Base-by-base conservation (phyloP, 345 rosid genomes). In the Barbarea vulgaris region DNA sequence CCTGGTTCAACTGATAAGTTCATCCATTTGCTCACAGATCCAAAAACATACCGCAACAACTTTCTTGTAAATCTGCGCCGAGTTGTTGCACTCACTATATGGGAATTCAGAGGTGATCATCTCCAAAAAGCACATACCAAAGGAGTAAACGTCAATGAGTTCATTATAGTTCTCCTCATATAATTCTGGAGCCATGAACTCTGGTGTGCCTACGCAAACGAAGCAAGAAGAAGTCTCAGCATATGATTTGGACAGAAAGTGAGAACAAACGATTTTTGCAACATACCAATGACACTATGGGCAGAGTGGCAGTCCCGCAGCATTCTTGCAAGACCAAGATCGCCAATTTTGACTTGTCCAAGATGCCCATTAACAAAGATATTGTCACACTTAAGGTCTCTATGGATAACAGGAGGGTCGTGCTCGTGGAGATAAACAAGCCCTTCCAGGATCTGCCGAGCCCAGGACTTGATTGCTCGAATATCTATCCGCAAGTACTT, bases 141-240 rank as follows among this genome's bases (percentile, higher is more conserved):
- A 91, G 18, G 97, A 88, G 79, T 91, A 91, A 53, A 91, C 89
- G 79, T 91, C 94, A 34, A 88, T 91, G 22, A 91, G 90, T 67
- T 91, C 90, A 76, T 85, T 88, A 81, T 91, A 91, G 67, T 88
- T 85, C 82, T 91, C 94, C 34, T 91, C 93, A 58, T 91, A 91
- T 54, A 91, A 69, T 69, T 91, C 96, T 15, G 96, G 96, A 37
- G 96, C 96, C 96, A 91, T 91, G 81, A 88, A 91, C 76, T 91
- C 96, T 0, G 96, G 96, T 42, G 96, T 91, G 70, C 97, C 97
- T 88, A 73, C 15, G 64, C 17, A 74, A 52, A 67, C 53, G 54
- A 60, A 53, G 39, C 47, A 67, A 9, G 1, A 36, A 61, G 31
- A 34, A 55, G 67, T 54, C 42, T 61, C 46, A 79, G 67, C 71